These are phyloP conservation scores for Porphyrellus cyaneotinctus DNA, from an alignment of 768 basidiomycete species.

Conservation along the genomic window DNA sequence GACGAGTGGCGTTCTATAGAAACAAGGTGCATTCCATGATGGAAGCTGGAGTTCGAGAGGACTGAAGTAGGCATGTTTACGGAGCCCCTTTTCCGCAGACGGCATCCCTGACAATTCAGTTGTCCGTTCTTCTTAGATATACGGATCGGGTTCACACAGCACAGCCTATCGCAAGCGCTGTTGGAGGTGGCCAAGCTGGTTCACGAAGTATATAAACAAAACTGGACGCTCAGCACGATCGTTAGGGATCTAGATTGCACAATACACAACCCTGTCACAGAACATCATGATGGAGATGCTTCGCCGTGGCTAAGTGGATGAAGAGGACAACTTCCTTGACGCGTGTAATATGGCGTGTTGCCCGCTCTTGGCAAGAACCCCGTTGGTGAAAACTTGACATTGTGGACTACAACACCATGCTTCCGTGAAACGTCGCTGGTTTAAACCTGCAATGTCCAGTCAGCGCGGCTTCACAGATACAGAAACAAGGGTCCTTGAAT, in stretches of 20 bases:
- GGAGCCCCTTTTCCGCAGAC: conserved; percentile 8
- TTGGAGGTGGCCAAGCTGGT: not conserved
- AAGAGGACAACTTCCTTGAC: not conserved
- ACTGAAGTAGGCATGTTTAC: not conserved
- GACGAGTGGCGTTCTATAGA: conserved; percentile 19
- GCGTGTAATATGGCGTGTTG: not conserved
- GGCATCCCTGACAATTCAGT: conserved; percentile 6
- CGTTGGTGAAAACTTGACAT: not conserved
- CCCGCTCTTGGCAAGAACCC: not conserved
- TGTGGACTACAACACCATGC: not conserved
- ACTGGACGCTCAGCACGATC: not conserved
- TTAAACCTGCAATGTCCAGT: not conserved
- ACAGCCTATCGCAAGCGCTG: conserved; percentile 2
- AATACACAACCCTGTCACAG: not conserved
- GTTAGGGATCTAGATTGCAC: not conserved
- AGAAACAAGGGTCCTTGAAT: not conserved
- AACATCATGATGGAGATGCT: no score
- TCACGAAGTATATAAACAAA: not conserved
- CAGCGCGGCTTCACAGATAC: not conserved
- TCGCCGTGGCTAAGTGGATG: not conserved
- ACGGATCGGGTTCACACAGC: conserved; percentile 2
- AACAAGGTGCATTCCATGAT: conserved; percentile 10
- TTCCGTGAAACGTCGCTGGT: not conserved
- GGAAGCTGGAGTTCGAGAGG: conserved; percentile 6
- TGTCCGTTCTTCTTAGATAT: conserved; percentile 7